Conservation (phyloP, 1,139 yeast genomes). For the Hansenula anomala region DNA sequence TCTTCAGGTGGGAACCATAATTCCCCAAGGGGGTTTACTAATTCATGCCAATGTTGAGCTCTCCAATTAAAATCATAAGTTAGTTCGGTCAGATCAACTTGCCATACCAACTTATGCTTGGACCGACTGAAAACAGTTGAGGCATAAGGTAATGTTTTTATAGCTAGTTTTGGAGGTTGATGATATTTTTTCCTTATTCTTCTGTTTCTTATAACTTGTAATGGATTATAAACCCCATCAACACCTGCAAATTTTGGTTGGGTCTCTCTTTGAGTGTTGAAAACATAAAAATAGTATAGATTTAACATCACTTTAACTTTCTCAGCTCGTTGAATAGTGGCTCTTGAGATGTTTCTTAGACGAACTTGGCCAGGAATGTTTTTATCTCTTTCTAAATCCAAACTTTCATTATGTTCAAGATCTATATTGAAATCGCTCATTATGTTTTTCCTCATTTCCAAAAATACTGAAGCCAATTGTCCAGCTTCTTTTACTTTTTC, state of each 20-base stretch:
- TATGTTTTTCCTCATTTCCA: conserved; percentile 39
- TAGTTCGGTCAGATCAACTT: conserved; percentile 59
- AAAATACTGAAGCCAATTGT: conserved; percentile 37
- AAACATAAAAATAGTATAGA: conserved; percentile 45
- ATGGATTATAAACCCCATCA: conserved; percentile 74
- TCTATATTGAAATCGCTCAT: conserved; percentile 37
- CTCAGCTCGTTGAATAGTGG: conserved; percentile 47
- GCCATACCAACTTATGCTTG: conserved; percentile 47
- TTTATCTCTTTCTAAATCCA: conserved; percentile 14
- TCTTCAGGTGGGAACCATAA: conserved; percentile 46
- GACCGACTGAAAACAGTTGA: conserved; percentile 49
- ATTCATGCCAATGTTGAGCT: conserved; percentile 56
- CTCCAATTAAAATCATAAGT: conserved; percentile 66
- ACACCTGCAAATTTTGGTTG: conserved; percentile 30
- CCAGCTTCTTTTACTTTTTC: conserved; percentile 32
- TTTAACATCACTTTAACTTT: conserved; percentile 48
- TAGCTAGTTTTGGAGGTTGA: conserved; percentile 24
- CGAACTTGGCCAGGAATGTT: conserved; percentile 10
- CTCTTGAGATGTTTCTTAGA: conserved; percentile 25
- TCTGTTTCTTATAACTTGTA: conserved; percentile 74
- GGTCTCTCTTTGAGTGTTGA: conserved; percentile 29
- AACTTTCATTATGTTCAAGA: conserved; percentile 9
- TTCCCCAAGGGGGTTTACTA: conserved; percentile 49
- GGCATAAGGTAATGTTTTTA: conserved; percentile 39
- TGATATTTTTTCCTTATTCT: conserved; percentile 42